Percentiles rank a stretch among this genome's conserved stretches.
Conservation (phyloP, 1,139 yeast genomes). For the Hansenula sp. region DNA sequence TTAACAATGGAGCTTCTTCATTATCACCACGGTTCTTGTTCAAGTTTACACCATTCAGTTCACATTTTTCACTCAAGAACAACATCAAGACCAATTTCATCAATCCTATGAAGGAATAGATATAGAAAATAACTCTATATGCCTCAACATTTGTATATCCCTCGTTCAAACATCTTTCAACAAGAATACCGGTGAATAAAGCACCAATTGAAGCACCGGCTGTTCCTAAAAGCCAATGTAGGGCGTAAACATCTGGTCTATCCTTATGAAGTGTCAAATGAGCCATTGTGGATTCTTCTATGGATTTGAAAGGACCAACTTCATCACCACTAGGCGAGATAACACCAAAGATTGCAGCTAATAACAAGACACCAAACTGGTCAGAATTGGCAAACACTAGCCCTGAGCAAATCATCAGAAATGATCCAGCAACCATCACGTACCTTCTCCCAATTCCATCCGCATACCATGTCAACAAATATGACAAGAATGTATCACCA, state of each 20-base stretch:
- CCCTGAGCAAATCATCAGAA: slow-evolving; percentile 73
- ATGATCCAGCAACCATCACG: slow-evolving; percentile 62
- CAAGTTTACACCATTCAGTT: slow-evolving; percentile 25
- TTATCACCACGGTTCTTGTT: slow-evolving; percentile 22
- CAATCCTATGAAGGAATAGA: slow-evolving; percentile 55
- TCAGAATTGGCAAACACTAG: slow-evolving; percentile 51
- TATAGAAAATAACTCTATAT: slow-evolving; percentile 55
- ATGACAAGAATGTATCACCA: slow-evolving; percentile 77
- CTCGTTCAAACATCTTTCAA: slow-evolving; percentile 38
- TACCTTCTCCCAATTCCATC: slow-evolving; percentile 69
- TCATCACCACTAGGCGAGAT: slow-evolving; percentile 91
- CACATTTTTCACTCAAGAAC: slow-evolving; percentile 53
- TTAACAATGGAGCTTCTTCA: slow-evolving; percentile 18
- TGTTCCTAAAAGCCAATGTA: slow-evolving; percentile 52
- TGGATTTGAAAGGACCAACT: slow-evolving; percentile 87
- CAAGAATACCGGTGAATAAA: slow-evolving; percentile 54
- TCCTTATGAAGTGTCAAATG: slow-evolving; percentile 66
- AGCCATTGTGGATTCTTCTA: slow-evolving; percentile 84
- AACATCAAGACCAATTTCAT: slow-evolving; percentile 52
- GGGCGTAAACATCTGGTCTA: slow-evolving; percentile 72
- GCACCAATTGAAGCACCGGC: slow-evolving; percentile 79
- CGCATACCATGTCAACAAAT: slow-evolving; percentile 73
- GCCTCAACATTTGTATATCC: slow-evolving; percentile 30
- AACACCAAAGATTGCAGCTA: slow-evolving; percentile 67
- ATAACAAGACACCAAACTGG: slow-evolving; percentile 50